A percentile compares a stretch with the other conserved stretches of the same genome.
phyloP scores from a whole-genome alignment of 768 basidiomycete genomes.

The Chalciporus chontae region DNA sequence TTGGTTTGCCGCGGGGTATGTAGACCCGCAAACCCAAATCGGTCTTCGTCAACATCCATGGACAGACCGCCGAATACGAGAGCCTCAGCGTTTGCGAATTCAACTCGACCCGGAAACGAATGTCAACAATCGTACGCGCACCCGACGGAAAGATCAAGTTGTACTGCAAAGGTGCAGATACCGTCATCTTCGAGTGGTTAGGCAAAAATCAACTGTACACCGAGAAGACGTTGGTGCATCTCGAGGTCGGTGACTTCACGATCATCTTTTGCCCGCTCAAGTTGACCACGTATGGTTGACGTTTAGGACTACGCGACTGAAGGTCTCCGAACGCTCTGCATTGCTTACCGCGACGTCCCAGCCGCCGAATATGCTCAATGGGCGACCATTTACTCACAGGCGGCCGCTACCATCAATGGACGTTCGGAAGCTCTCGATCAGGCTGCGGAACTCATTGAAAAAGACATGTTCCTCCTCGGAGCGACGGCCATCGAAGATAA shows the following conservation, averaged over 20 bases:
- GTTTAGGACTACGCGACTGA: slow-evolving; percentile 92
- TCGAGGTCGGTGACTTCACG: slow-evolving; percentile 59
- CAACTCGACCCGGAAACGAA: slow-evolving; percentile 95
- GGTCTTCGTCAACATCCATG: slow-evolving; percentile 81
- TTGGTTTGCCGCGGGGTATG: not conserved
- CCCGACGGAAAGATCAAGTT: slow-evolving; percentile 91
- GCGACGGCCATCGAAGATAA: slow-evolving; percentile 99
- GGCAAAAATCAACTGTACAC: slow-evolving; percentile 79
- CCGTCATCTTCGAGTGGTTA: slow-evolving; percentile 93
- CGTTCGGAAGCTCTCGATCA: slow-evolving; percentile 92
- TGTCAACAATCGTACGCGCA: slow-evolving; percentile 90
- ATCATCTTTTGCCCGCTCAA: not conserved
- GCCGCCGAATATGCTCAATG: slow-evolving; percentile 90
- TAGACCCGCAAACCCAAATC: slow-evolving; percentile 96
- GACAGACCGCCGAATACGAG: slow-evolving; percentile 74
- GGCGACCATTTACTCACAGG: slow-evolving; percentile 84
- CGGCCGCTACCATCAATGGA: slow-evolving; percentile 92
- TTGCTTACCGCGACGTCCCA: slow-evolving; percentile 90
- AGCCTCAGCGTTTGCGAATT: slow-evolving; percentile 98
- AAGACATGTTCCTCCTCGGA: slow-evolving; percentile 87
- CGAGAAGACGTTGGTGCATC: slow-evolving; percentile 83
- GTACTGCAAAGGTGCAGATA: slow-evolving; percentile 97
- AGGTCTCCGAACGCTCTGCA: slow-evolving; percentile 92
- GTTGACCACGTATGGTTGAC: slow-evolving; percentile 1
- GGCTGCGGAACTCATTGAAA: slow-evolving; percentile 94